A percentile compares a stretch with the other conserved stretches of the same genome.
Conservation (phyloP, 805 yeast genomes). For the Candida sakaeoensis region DNA sequence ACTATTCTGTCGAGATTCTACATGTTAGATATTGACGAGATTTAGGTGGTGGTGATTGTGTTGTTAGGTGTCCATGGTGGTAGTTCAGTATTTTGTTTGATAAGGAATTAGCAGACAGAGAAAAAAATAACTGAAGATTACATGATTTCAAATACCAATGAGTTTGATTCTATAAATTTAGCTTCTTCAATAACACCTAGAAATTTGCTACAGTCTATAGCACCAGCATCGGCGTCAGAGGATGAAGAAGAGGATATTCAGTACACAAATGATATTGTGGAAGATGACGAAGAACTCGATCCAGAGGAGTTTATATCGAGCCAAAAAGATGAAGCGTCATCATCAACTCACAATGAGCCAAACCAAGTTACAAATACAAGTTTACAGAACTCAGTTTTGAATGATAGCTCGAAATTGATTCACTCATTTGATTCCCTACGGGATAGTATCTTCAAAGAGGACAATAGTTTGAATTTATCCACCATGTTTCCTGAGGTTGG, state of each 20-base stretch:
- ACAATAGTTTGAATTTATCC: not conserved
- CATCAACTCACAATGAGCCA: not conserved
- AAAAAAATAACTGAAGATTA: not conserved
- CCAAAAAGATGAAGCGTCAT: not conserved
- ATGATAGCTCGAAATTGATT: not conserved
- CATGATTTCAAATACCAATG: conserved; percentile 5
- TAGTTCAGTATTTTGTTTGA: not conserved
- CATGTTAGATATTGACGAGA: too few species aligned
- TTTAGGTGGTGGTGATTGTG: too few species aligned
- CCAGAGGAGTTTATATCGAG: conserved; percentile 19
- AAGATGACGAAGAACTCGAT: conserved; percentile 19
- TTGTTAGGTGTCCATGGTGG: too few species aligned
- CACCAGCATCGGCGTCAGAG: conserved; percentile 9
- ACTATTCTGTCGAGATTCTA: too few species aligned
- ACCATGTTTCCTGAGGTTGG: conserved; percentile 1
- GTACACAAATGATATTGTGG: not conserved
- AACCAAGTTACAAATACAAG: not conserved
- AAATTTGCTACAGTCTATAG: conserved; percentile 4
- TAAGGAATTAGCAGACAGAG: not conserved
- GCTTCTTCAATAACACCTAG: conserved; percentile 5
- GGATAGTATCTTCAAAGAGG: conserved; percentile 2
- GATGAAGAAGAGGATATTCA: conserved; percentile 5
- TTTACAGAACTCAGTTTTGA: not conserved
- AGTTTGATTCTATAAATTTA: conserved; percentile 12
- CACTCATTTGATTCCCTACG: conserved; percentile 4